These are phyloP conservation scores for Lactifluus hygrophoroides DNA, from an alignment of 768 basidiomycete genomes.

Conservation along the genomic window DNA sequence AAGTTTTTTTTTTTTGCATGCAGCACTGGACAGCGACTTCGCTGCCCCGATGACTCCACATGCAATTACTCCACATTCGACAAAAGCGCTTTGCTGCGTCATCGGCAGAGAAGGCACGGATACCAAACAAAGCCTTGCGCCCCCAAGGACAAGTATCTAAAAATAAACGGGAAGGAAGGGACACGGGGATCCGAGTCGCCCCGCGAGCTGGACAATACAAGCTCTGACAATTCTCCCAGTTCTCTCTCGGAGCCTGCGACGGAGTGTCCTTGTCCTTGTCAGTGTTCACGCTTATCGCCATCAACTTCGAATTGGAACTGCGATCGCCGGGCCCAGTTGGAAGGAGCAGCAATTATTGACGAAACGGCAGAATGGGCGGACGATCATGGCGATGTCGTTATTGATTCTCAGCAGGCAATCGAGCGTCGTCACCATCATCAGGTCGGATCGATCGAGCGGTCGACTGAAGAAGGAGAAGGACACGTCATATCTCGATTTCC, in stretches of 20 bases:
- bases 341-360: neutral
- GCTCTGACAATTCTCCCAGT: neutral
- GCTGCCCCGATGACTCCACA: constrained; percentile 8
- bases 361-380: neutral
- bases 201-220: neutral
- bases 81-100: constrained; percentile 17
- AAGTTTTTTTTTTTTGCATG: neutral
- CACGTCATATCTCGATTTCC: constrained; percentile 13
- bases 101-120: constrained; percentile 16
- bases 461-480: neutral
- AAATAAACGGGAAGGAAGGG: neutral
- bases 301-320: neutral
- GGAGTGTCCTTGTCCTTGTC: neutral
- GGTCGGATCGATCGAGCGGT: neutral
- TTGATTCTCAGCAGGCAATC: neutral
- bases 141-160: neutral
- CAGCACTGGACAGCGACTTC: constrained; percentile 15
- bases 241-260: neutral
- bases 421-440: too few species aligned
- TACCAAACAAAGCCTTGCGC: constrained; percentile 11
- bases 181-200: neutral
- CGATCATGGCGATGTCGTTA: too few species aligned
- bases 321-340: neutral
- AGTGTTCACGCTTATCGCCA: neutral
- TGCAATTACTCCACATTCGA: constrained; percentile 12